These are phyloP conservation scores for Ophiocordyceps camponoti-floridani DNA, from an alignment of 2,329 filamentous ascomycete species.

Conservation along the genomic window DNA sequence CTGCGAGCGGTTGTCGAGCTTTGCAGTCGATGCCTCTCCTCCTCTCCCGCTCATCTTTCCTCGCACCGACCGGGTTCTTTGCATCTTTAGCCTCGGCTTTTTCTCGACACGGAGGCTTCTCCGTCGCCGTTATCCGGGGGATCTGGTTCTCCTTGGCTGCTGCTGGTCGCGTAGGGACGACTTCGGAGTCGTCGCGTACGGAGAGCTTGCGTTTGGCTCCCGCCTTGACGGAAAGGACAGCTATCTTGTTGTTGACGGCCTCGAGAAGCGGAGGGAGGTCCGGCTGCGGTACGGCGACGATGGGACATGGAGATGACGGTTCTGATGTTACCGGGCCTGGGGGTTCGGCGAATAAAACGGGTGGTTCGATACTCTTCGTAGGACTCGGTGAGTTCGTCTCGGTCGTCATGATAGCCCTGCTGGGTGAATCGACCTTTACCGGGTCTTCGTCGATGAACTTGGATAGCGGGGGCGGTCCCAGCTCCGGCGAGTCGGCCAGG, in stretches of 20 bases:
- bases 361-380: constrained; percentile 11
- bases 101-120: constrained; percentile 13
- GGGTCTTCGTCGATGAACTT: constrained; percentile 39
- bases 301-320: constrained; percentile 7
- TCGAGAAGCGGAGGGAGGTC: too few species aligned
- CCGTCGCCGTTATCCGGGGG: constrained; percentile 2
- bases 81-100: constrained; percentile 22
- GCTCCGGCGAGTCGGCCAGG: constrained; percentile 43
- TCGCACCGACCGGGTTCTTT: constrained; percentile 25
- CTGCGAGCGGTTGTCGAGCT: constrained; percentile 29
- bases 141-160: constrained; percentile 1
- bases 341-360: constrained; percentile 7
- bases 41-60: constrained; percentile 20
- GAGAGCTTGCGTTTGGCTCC: constrained; percentile 41
- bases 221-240: constrained; percentile 16
- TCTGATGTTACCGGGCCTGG: neutral
- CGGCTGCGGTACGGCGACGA: too few species aligned
- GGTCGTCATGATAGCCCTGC: constrained; percentile 5
- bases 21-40: constrained; percentile 9
- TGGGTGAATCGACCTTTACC: constrained; percentile 32
- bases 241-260: neutral
- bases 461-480: constrained; percentile 45
- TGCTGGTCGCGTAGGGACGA: neutral
- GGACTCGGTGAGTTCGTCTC: constrained; percentile 7
- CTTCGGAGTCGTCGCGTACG: constrained; percentile 33